These are phyloP conservation scores for Coelastrella sp. DNA, from an alignment of 139 green algal species.

Conservation along the genomic window DNA sequence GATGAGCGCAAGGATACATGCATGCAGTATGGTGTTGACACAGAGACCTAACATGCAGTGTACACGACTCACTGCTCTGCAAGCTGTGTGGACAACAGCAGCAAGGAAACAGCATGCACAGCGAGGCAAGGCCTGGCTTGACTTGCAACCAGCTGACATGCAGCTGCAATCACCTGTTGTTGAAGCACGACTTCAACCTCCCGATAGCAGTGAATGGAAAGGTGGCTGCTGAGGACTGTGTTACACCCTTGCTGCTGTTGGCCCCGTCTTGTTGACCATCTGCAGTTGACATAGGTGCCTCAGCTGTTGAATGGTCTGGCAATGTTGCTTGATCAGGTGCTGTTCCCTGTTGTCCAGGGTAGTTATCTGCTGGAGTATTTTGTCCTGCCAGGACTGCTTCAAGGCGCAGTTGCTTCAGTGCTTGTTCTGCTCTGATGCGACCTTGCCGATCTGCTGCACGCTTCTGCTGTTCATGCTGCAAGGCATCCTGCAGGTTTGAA, in stretches of 20 bases:
- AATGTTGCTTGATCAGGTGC: too few relatives aligned
- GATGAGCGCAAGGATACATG: too few relatives aligned
- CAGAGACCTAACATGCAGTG: too few relatives aligned
- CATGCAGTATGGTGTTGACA: too few relatives aligned
- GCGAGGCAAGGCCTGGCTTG: too few relatives aligned
- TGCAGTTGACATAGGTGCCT: neutral
- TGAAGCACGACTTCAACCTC: conserved; percentile 23
- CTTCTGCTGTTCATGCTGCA: conserved; percentile 23
- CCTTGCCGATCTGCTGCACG: conserved; percentile 56
- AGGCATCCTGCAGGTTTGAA: neutral
- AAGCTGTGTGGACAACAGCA: too few relatives aligned
- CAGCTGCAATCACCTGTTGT: neutral
- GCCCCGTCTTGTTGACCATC: neutral
- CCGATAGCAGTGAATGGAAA: conserved; percentile 20
- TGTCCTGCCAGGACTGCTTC: neutral
- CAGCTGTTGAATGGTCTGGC: neutral
- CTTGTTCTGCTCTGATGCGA: conserved; percentile 63
- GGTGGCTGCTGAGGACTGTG: neutral
- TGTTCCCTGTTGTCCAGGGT: too few relatives aligned
- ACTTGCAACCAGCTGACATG: too few relatives aligned
- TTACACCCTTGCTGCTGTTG: conserved; percentile 18
- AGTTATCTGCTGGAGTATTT: too few relatives aligned
- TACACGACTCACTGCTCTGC: too few relatives aligned
- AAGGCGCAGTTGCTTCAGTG: conserved; percentile 41
- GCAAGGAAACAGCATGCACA: too few relatives aligned